Evolutionary conservation across 2,329 filamentous ascomycete species (phyloP).

Genomic region (Ophiocordyceps sinensis): DNA sequence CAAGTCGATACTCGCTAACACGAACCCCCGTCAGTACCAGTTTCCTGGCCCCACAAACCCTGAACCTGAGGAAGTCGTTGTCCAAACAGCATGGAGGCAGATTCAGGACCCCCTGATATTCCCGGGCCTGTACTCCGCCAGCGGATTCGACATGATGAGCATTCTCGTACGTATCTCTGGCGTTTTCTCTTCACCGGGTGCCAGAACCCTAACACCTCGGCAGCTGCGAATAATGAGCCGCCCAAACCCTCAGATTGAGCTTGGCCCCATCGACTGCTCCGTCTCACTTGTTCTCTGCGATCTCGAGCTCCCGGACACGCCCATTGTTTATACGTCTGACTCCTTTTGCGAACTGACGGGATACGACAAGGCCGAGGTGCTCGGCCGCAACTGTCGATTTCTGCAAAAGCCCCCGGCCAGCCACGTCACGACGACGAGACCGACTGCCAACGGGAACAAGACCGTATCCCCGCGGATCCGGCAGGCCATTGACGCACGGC

Average conservation of each 20-base stretch:
- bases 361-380: constrained; percentile 58
- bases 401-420: constrained; percentile 58
- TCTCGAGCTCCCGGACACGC: constrained; percentile 55
- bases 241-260: constrained; percentile 59
- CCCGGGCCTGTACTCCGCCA: constrained; percentile 39
- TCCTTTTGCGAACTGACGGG: constrained; percentile 68
- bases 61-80: not conserved
- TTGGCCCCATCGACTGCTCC: constrained; percentile 71
- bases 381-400: constrained; percentile 74
- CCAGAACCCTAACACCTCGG: not conserved
- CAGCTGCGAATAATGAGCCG: constrained; percentile 51
- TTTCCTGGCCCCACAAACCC: not conserved
- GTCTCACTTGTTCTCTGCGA: constrained; percentile 77
- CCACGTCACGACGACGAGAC: not conserved
- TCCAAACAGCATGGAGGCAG: constrained; percentile 10
- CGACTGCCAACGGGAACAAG: constrained; percentile 15
- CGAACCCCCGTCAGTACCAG: not conserved
- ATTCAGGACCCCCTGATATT: constrained; percentile 35
- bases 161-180: constrained; percentile 30
- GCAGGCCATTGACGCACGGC: constrained; percentile 25
- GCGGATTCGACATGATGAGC: constrained; percentile 39
- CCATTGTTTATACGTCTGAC: constrained; percentile 75
- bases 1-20: not conserved
- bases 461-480: constrained; percentile 43
- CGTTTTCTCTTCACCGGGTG: not conserved